Conservation (phyloP, 495 filamentous ascomycete genomes). For the Annulohypoxylon maeteangense region DNA sequence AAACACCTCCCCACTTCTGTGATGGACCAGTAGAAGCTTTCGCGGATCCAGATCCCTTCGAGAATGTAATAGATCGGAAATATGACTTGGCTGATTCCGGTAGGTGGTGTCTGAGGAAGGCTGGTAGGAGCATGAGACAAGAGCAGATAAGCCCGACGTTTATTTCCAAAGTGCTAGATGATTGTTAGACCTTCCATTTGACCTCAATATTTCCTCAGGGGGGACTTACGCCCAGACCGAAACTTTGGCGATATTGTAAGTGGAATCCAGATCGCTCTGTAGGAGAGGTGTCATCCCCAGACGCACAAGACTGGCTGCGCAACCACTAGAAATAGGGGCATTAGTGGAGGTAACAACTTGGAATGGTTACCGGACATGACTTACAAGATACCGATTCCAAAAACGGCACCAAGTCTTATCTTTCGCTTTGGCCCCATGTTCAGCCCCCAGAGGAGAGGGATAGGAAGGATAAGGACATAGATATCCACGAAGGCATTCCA, state of each 20-base stretch:
- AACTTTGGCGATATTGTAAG: constrained; percentile 1
- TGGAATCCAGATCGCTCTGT: constrained; percentile 2
- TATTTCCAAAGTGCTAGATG: constrained; percentile 1
- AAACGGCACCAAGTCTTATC: constrained; percentile 4
- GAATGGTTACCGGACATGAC: not conserved
- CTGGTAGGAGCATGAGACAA: constrained; percentile 1
- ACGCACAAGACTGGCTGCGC: constrained; percentile 1
- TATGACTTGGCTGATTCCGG: not conserved
- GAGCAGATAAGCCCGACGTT: constrained; percentile 8
- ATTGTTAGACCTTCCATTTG: not conserved
- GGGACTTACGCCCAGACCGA: constrained; percentile 7
- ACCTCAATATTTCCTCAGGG: not conserved
- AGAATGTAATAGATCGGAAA: not conserved
- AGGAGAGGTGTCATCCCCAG: constrained; percentile 5
- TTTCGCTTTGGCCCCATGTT: not conserved
- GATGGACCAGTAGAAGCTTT: not conserved
- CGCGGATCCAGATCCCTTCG: not conserved
- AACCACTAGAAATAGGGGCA: not conserved
- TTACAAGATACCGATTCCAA: constrained; percentile 12
- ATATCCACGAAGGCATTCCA: constrained; percentile 10
- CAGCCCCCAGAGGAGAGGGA: constrained; percentile 5
- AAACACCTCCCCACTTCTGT: constrained; percentile 1
- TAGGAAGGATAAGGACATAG: constrained; percentile 1
- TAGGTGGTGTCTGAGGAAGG: constrained; percentile 11
- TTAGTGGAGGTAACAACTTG: not conserved